Evolutionary conservation across 2,329 filamentous ascomycete genomes (phyloP), one percentile per base, ranked within the genome.

Genomic region (Colletotrichum paranaense): DNA sequence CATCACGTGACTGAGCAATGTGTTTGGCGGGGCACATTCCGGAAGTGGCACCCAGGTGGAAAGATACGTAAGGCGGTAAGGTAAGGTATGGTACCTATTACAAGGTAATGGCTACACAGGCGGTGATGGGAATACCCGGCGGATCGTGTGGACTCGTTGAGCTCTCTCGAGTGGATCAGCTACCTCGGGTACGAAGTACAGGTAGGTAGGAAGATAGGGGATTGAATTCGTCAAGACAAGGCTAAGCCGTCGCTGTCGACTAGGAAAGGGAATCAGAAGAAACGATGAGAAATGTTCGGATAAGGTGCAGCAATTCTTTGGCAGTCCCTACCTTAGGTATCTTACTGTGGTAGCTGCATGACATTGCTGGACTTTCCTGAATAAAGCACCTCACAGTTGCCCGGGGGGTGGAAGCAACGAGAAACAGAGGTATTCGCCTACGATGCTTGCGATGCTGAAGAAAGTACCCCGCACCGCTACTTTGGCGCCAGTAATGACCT

Each of bases 401-500:
- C 67, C 55, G 70, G 42, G 42, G 67, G 70, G 70, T 73, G 70
- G 70, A 73, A 73, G 70, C 58, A 58, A 46, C 60, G 55, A 73
- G 70, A 73, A 73, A 62, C 67, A 46, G 32, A 70, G 60, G 70
- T 73, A 73, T 57, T 65, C 46, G 56, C 70, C 70, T 73, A 73
- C 53, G 46, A 42, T n/a, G 49, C 49, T 38, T 56, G 8, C 16
- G 28, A 32, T 35, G 59, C 55, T 73, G 60, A 73, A 70, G 67
- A 70, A 60, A 60, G 70, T 73, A 73, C 67, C 70, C 67, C 65
- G 69, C 69, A 62, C 65, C 58, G 69, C 69, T 38, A 59, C 38
- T 68, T 57, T 68, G 28, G 69, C 69, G 14, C 38, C 38, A 46
- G 57, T 9, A 57, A 68, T 58, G 69, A 72, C 69, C 69, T 72